Conservation (phyloP, 2,329 filamentous ascomycete species). For the Colletotrichum filicis region DNA sequence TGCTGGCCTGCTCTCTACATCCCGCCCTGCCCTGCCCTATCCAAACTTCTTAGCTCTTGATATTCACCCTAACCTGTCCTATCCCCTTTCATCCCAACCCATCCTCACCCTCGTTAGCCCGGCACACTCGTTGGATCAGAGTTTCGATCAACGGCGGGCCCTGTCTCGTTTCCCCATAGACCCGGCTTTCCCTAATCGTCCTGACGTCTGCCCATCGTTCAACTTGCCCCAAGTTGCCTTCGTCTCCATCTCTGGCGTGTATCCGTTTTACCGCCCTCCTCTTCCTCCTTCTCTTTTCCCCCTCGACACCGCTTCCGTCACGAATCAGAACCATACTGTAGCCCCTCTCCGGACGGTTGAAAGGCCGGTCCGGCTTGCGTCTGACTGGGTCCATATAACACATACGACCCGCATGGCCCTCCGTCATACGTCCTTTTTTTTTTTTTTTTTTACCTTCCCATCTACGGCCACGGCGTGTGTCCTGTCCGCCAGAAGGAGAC, state of each 20-base stretch:
- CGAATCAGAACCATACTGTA: conserved; percentile 12
- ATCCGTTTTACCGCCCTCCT: conserved; percentile 8
- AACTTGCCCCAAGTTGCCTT: neutral
- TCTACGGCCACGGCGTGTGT: conserved; percentile 19
- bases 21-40: conserved; percentile 1
- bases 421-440: conserved; percentile 17
- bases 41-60: neutral
- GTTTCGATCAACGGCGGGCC: conserved; percentile 19
- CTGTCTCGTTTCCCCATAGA: conserved; percentile 6
- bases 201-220: conserved; percentile 19
- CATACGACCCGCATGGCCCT: conserved; percentile 27
- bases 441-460: neutral
- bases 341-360: neutral
- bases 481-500: neutral
- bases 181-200: conserved; percentile 16
- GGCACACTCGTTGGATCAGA: conserved; percentile 16
- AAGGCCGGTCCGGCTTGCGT: conserved; percentile 11
- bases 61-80: neutral
- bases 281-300: neutral
- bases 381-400: conserved; percentile 20
- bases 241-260: neutral
- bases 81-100: conserved; percentile 11
- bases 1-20: neutral
- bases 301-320: conserved; percentile 10
- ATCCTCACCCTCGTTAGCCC: conserved; percentile 5